Evolutionary conservation across 345 rosid species (phyloP).

Genomic region (Eucalyptus polyanthemos): DNA sequence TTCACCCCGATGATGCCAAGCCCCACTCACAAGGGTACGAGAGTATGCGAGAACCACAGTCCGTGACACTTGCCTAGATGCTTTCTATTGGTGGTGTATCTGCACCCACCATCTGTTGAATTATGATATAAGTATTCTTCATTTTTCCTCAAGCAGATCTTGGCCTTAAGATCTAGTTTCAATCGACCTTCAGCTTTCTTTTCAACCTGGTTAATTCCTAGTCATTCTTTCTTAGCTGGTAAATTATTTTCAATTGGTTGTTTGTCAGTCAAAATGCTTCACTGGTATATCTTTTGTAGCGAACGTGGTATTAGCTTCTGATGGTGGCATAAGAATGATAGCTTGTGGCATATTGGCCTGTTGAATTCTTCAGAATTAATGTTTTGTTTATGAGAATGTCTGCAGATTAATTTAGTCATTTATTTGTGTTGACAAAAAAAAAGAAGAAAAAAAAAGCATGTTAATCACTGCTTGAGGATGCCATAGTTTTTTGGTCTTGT

Average conservation of each 20-base stretch:
- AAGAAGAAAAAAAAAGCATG: background rate
- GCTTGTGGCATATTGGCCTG: background rate
- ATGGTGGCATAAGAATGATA: background rate
- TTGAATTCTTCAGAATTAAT: background rate
- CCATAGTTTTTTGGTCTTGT: background rate
- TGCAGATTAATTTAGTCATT: background rate
- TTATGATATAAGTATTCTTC: background rate
- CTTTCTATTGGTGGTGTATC: background rate
- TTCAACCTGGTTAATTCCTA: background rate
- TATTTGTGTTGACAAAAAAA: background rate
- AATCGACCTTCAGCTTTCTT: background rate
- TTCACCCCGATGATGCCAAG: too few species aligned
- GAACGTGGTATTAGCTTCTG: background rate
- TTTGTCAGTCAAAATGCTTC: background rate
- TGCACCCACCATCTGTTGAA: background rate
- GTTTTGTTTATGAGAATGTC: background rate
- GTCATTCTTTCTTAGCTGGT: background rate
- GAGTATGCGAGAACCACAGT: too few species aligned
- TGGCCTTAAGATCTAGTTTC: background rate
- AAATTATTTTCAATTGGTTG: background rate
- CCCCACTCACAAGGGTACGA: too few species aligned
- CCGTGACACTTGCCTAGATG: background rate
- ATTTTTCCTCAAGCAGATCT: background rate
- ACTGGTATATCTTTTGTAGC: background rate
- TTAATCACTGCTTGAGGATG: background rate